Conservation (phyloP, 345 rosid genomes). For the Gossypium herbaceum region DNA sequence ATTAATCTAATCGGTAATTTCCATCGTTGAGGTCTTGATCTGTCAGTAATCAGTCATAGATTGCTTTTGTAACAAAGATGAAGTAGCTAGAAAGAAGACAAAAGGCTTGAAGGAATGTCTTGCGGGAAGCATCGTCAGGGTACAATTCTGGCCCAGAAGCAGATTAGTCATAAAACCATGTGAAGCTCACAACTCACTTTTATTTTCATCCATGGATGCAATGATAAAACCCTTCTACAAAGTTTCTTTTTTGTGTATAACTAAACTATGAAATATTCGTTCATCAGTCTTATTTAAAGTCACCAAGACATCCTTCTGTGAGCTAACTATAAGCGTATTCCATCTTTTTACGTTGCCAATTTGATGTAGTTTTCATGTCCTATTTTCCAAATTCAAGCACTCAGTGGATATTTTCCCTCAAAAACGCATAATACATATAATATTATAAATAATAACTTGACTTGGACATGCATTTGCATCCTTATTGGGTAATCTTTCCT, state of each 20-base stretch:
- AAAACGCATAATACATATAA: too few relatives aligned
- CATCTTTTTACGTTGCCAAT: too few relatives aligned
- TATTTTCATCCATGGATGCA: neutral
- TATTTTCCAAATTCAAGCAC: too few relatives aligned
- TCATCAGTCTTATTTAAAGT: too few relatives aligned
- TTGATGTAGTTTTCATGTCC: too few relatives aligned
- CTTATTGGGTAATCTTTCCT: too few relatives aligned
- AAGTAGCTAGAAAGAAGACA: constrained; percentile 26
- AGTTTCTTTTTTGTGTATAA: neutral
- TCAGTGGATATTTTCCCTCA: too few relatives aligned
- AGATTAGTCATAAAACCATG: constrained; percentile 9
- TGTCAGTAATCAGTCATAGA: constrained; percentile 29
- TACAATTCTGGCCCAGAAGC: constrained; percentile 10
- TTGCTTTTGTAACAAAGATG: constrained; percentile 43
- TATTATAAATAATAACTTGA: too few relatives aligned
- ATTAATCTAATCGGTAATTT: constrained; percentile 40
- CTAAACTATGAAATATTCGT: neutral
- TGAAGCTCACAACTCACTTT: neutral
- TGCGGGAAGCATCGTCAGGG: neutral
- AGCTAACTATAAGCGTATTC: too few relatives aligned
- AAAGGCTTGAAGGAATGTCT: constrained; percentile 27
- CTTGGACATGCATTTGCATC: too few relatives aligned
- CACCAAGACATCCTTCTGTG: too few relatives aligned
- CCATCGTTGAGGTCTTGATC: constrained; percentile 19
- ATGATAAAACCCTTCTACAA: neutral